Evolutionary conservation across 2,329 filamentous ascomycete genomes (phyloP), one percentile per base, ranked within the genome.

Genomic region (Colletotrichum musicola): DNA sequence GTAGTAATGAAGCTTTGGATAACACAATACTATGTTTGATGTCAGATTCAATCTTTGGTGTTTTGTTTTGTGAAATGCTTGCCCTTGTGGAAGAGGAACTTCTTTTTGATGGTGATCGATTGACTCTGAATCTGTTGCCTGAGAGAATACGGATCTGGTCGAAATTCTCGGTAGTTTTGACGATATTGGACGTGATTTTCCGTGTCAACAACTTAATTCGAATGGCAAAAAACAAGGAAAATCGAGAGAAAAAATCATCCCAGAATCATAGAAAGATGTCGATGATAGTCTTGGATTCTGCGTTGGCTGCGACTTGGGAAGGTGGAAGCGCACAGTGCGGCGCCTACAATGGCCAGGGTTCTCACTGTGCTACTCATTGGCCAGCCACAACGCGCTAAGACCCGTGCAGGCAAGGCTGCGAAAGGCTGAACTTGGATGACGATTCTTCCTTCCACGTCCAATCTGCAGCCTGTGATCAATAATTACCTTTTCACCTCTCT

Each of bases 391-490:
- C 54, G n/a, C 65, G 61, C 65, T 59, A 68, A 42, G 16, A 13
- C 12, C 47, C 18, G 61, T 16, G 18, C 27, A 25, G 47, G 49
- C 65, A 68, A 64, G 65, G 65, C 65, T 68, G 49, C 54, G 65
- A 59, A 68, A 68, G 65, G 65, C 65, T 68, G 65, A 40, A 46
- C 30, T 35, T 35, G 30, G 12, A 35, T 3, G 30, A 3, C 30
- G 44, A 58, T n/a, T 40, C 58, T 59, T 64, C 54, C 47, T 68
- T 59, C 60, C 25, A 68, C 60, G n/a, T 47, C 61, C 61, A 50
- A 59, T 47, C 49, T 13, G 3, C n/a, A 27, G 4, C 3, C 47
- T 12, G 40, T 49, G 47, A 55, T 22, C 9, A n/a, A 40, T n/a
- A 46, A n/a, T 42, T n/a, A 46, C 5, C 0, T 9, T 9, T 35